phyloP scores from a whole-genome alignment of 164 flowering plant genomes.

The Annona squamosa region DNA sequence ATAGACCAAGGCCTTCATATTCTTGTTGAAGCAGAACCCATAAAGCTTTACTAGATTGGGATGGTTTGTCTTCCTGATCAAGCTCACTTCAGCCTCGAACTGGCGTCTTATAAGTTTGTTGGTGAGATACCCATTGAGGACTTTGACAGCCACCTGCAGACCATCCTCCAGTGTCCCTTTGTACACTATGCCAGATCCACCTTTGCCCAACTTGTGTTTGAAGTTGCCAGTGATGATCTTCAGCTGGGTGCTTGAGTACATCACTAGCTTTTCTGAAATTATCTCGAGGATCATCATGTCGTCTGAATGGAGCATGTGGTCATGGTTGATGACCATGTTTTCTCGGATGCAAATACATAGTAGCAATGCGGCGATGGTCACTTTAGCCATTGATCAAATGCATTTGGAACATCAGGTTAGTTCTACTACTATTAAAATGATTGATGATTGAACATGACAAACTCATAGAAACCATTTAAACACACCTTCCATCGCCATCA shows the following conservation, averaged over 20 bases:
- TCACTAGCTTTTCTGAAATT: constrained; percentile 3
- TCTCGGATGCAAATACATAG: not conserved
- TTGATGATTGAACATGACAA: not conserved
- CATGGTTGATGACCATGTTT: too few species aligned
- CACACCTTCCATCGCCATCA: not conserved
- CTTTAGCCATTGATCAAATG: not conserved
- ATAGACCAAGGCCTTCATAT: constrained; percentile 2
- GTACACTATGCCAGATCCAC: constrained; percentile 1
- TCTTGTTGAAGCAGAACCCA: constrained; percentile 5
- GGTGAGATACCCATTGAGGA: not conserved
- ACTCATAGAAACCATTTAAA: not conserved
- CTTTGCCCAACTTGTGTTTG: constrained; percentile 6
- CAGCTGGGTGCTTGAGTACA: not conserved
- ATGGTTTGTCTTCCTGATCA: constrained; percentile 5
- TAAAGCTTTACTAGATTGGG: constrained; percentile 5
- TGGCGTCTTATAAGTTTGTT: not conserved
- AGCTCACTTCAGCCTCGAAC: constrained; percentile 7
- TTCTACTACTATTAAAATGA: not conserved
- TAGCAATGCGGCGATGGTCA: not conserved
- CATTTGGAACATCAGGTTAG: not conserved
- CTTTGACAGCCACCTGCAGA: constrained; percentile 3
- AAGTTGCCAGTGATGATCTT: constrained; percentile 3
- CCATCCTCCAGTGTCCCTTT: not conserved
- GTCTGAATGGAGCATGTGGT: not conserved
- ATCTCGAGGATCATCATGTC: not conserved